These are phyloP conservation scores for Xerophyta viscosa DNA, from an alignment of 106 monocot species.

Conservation along the genomic window DNA sequence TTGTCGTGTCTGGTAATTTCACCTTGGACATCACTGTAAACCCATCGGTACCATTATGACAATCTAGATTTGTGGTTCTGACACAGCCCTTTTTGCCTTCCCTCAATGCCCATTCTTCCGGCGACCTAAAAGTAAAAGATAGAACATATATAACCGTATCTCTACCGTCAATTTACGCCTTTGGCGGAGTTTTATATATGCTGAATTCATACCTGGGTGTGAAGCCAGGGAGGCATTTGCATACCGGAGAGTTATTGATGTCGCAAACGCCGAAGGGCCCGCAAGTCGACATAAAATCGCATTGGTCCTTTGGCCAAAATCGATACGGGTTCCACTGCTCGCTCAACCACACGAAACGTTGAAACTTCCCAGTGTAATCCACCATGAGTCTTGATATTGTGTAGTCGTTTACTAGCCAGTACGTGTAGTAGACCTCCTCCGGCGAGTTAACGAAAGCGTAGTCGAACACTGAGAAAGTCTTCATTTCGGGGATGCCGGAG, in stretches of 20 bases:
- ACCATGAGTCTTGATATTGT: constrained; percentile 10
- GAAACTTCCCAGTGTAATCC: neutral
- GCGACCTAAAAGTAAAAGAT: neutral
- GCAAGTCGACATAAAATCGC: constrained; percentile 12
- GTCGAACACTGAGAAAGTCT: neutral
- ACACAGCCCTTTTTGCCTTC: neutral
- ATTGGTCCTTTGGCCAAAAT: constrained; percentile 19
- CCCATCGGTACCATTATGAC: neutral
- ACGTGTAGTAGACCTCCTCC: neutral
- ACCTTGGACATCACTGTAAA: neutral
- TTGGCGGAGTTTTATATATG: no score
- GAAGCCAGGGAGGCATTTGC: constrained; percentile 35
- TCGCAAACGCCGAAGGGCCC: constrained; percentile 23
- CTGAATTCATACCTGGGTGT: constrained; percentile 9
- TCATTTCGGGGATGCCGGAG: constrained; percentile 27
- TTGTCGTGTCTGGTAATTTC: neutral
- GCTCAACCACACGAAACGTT: constrained; percentile 11
- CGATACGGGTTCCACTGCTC: constrained; percentile 9
- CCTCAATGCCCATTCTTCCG: neutral
- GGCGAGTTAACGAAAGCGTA: neutral
- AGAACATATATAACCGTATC: no score
- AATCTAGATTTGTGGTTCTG: neutral
- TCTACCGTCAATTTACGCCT: no score
- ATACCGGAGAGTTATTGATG: constrained; percentile 4
- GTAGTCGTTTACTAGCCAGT: neutral